Evolutionary conservation across 192 early-diverging fungal genomes (phyloP).

Genomic region (Radiomyces spectabilis): DNA sequence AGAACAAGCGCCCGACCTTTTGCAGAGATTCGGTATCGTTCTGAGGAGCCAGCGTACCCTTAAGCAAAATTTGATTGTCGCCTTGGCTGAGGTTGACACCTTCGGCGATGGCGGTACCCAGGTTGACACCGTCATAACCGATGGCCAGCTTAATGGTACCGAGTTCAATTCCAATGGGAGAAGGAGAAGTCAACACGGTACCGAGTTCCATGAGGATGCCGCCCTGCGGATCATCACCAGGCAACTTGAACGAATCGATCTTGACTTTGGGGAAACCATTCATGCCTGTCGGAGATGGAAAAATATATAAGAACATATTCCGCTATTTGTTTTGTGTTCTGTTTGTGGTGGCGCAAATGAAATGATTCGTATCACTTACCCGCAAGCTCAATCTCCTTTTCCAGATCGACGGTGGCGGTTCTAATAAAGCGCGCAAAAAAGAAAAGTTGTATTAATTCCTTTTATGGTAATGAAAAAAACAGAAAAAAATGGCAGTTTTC

Average conservation of each 20-base stretch:
- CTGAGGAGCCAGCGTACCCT: constrained; percentile 41
- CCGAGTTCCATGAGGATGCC: constrained; percentile 49
- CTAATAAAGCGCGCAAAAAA: not conserved
- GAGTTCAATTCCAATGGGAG: constrained; percentile 43
- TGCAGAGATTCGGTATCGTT: constrained; percentile 27
- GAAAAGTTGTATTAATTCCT: not conserved
- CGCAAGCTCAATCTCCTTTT: constrained; percentile 10
- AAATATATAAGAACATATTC: not conserved
- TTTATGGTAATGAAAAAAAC: not conserved
- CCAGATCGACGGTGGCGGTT: constrained; percentile 17
- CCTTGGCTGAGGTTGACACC: constrained; percentile 29
- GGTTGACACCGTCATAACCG: constrained; percentile 27
- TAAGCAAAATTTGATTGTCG: constrained; percentile 37
- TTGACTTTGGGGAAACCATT: constrained; percentile 40
- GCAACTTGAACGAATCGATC: constrained; percentile 45
- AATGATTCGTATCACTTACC: too few relatives aligned
- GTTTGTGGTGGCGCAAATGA: too few relatives aligned
- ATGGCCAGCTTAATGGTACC: constrained; percentile 45
- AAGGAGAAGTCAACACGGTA: constrained; percentile 43
- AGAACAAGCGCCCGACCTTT: constrained; percentile 41
- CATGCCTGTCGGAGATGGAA: constrained; percentile 31
- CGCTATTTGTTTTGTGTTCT: not conserved
- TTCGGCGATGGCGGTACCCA: constrained; percentile 40
- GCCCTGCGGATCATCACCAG: constrained; percentile 40
- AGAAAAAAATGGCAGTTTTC: not conserved